Evolutionary conservation across 352 stramenopile species (phyloP).

Genomic region (Pythium brachiatum): DNA sequence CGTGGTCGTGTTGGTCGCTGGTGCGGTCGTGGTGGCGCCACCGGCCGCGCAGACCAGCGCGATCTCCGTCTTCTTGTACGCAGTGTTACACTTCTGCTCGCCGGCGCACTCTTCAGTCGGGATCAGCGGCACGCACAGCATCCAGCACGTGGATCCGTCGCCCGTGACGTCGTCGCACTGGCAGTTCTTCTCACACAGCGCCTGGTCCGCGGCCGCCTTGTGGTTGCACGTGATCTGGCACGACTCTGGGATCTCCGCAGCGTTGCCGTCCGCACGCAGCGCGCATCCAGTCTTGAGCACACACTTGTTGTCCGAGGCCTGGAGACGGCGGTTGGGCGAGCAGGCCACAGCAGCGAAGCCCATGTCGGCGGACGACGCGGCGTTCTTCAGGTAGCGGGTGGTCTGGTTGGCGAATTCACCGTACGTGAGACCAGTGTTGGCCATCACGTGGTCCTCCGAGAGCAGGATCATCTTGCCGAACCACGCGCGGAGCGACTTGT

Average conservation of each 20-base stretch:
- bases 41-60: conserved; percentile 24
- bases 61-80: conserved; percentile 21
- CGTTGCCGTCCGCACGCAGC: conserved; percentile 12
- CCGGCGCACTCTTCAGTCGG: conserved; percentile 20
- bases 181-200: conserved; percentile 20
- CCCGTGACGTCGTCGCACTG: conserved; percentile 17
- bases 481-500: conserved; percentile 53
- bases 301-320: conserved; percentile 30
- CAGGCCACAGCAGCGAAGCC: conserved; percentile 30
- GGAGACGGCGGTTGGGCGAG: conserved; percentile 21
- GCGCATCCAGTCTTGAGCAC: conserved; percentile 15
- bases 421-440: conserved; percentile 32
- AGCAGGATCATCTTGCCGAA: conserved; percentile 43
- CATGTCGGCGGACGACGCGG: conserved; percentile 6
- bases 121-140: conserved; percentile 27
- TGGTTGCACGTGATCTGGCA: conserved; percentile 32
- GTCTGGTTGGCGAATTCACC: conserved; percentile 29
- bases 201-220: conserved; percentile 15
- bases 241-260: conserved; percentile 4
- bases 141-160: conserved; percentile 23
- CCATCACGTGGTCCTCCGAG: conserved; percentile 28
- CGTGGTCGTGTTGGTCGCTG: neutral
- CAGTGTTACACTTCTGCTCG: conserved; percentile 30
- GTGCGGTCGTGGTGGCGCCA: conserved; percentile 1
- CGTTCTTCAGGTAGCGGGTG: conserved; percentile 26